Evolutionary conservation across 164 flowering plant species (phyloP), one percentile per base, ranked within the genome.

Genomic region (Taxillus chinensis): DNA sequence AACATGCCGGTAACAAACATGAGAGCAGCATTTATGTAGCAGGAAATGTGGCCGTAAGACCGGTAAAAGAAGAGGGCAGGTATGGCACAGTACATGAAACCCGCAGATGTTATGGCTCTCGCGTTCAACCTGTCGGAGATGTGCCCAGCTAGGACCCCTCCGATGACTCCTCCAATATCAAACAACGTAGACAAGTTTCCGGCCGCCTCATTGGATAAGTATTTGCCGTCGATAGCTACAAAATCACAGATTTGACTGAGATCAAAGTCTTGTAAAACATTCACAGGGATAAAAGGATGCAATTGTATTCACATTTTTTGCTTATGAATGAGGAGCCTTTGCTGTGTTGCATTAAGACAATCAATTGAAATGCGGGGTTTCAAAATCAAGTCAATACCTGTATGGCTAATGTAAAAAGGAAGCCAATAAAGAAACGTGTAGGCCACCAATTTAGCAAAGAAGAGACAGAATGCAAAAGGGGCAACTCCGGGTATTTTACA

Each of bases 391-490:
- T 43, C 8, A 6, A 16, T 81, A 90, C 98, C 93, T 73, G 97
- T 93, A 69, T 82, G 84, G 74, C 85, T 84, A 64, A 90, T 73
- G 76, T 93, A 93, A 80, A 83, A 90, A 8, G 98, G 98, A 43
- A 93, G 97, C 98, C 96, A 92, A 67, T 92, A 92, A 16, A 92
- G 85, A 73, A 92, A 90, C n/a, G 97, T 88, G 50, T 93, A 90
- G 4, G 95, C 97, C 62, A 93, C 98, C 83, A 92, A 70, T 62
- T 92, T 92, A 43, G 90, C 72, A 68, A 92, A 92, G 81, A 92
- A 92, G 59, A 92, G 96, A 78, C 97, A 92, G 10, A 92, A 66
- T 54, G 98, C 96, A 68, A 85, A 92, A n/a, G 93, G 80, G 8
- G 92, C 90, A 57, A 92, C 98, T 27, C 98, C 98, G 9, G 98